Evolutionary conservation across 2,329 filamentous ascomycete species (phyloP), one percentile per base, ranked within the genome.

Genomic region (Ophiocordyceps sinensis): DNA sequence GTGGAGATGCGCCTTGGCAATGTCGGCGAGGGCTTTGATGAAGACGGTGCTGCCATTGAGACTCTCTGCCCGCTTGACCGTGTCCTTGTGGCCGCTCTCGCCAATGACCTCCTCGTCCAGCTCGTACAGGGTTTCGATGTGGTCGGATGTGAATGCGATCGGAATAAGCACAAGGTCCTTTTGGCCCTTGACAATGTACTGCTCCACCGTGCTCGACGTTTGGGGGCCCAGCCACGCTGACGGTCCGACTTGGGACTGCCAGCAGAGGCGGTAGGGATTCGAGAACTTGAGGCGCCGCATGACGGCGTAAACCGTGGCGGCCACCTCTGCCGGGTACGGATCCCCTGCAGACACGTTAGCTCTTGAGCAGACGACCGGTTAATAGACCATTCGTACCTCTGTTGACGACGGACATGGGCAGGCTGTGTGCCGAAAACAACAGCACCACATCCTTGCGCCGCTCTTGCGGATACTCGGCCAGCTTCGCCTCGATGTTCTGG

Each of bases 391-490:
- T 23, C 47, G 45, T 62, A 82, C 82, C 79, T 70, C 89, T 75
- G 65, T 98, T 98, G 41, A 98, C 88, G 9, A 98, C 91, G 41
- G 81, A 83, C 91, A 98, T 98, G 31, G 91, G 91, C 50, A 98
- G 66, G 53, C 86, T 94, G 66, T 98, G 91, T 2, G 91, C 91
- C 3, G 88, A 94, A 62, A 95, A 98, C 14, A 98, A 69, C 31
- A 98, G 65, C 3, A 96, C 80, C 1, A 89, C 91, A 45, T 85
- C 69, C 43, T 84, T 78, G 49, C 88, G 72, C 49, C 79, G 73
- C 46, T 91, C 85, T 53, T 81, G 75, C 0, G 89, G 86, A 52
- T 96, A 98, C 46, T 85, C 82, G 26, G 75, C 71, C 34, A 98
- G 68, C 54, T 85, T 87, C 41, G 77, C 79, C 62, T 94, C 85